Base-by-base conservation (phyloP, 305 asterid species). In the Fraxinus albicans region DNA sequence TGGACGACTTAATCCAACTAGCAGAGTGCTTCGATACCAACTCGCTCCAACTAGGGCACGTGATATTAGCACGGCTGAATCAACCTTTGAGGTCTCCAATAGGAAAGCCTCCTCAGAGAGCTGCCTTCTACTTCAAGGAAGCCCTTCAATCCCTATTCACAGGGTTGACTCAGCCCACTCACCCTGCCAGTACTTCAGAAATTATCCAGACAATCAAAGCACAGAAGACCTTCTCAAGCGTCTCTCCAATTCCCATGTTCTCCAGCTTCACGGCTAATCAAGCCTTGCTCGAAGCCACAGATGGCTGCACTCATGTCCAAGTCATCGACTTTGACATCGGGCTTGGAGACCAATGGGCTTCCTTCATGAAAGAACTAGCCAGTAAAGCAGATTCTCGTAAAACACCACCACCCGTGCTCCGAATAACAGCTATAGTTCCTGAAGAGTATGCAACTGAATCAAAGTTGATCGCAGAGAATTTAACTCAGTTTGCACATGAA, bases 321-420 rank as follows among this genome's bases (percentile, higher is more conserved):
- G 91, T 91, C 88, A 89, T 96, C 86, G 99, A 96, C 79, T 96
- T 96, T 73, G 98, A 96, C 63, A 91, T 96, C 86, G 95, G 95
- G 34, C 83, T 94, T 6, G 99, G 99, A 7, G 98, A 93, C 79
- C 97, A 94, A 85, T 96, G 99, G 99, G 99, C 98, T 27, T 94
- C 99, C 36, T 94, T 94, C 92, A 84, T 96, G 89, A 93, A 88
- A 23, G 99, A 93, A 84, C 86, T 96, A 8, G 91, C 98, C 3
- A 97, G 92, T 8, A 91, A 88, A 77, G 87, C 96, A 36, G 93
- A 87, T 53, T 60, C 86, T 1, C 88, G 92, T 0, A 88, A 91
- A 77, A 76, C 81, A 44, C 79, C 90, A 3, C 92, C 95, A 3
- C 91, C 95, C 7, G 76, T 84, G 53, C 84, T 96, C 3, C 84